A percentile compares a stretch with the other conserved stretches of the same genome.
Conservation (phyloP, 2,329 filamentous ascomycete genomes). For the Claviceps maximensis region DNA sequence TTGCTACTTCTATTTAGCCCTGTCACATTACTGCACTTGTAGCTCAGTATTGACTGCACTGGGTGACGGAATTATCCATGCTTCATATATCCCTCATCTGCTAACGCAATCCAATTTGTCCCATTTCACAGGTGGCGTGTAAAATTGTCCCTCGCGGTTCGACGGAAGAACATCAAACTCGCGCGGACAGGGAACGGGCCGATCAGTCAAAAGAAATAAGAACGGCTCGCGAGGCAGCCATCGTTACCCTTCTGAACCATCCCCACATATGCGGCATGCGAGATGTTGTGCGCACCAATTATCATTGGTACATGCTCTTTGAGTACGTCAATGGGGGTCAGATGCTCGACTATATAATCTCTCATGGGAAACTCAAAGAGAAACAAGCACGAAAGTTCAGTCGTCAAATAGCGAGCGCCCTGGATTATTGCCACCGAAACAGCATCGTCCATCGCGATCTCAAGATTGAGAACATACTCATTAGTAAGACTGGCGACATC, state of each 20-base stretch:
- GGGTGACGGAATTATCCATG: neutral
- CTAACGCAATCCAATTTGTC: neutral
- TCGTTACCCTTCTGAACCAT: constrained; percentile 86
- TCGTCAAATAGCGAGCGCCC: constrained; percentile 86
- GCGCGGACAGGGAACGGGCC: constrained; percentile 69
- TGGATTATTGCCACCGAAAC: constrained; percentile 96
- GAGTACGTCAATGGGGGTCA: constrained; percentile 98
- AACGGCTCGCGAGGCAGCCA: constrained; percentile 88
- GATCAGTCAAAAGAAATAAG: constrained; percentile 95
- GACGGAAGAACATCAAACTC: constrained; percentile 64
- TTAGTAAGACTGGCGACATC: constrained; percentile 97
- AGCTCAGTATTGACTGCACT: neutral
- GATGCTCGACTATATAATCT: constrained; percentile 99
- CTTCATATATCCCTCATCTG: neutral
- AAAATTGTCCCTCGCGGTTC: constrained; percentile 93
- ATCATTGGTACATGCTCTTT: constrained; percentile 99
- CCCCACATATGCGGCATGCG: constrained; percentile 93
- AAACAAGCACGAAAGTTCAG: constrained; percentile 97
- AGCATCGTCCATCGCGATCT: constrained; percentile 95
- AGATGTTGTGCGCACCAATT: constrained; percentile 88
- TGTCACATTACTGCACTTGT: neutral
- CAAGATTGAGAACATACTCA: constrained; percentile 98
- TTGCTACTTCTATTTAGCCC: neutral
- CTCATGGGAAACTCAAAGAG: constrained; percentile 91
- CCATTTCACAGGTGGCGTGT: constrained; percentile 55